phyloP scores from a whole-genome alignment of 495 filamentous ascomycete genomes.

The Daldinia grandis region DNA sequence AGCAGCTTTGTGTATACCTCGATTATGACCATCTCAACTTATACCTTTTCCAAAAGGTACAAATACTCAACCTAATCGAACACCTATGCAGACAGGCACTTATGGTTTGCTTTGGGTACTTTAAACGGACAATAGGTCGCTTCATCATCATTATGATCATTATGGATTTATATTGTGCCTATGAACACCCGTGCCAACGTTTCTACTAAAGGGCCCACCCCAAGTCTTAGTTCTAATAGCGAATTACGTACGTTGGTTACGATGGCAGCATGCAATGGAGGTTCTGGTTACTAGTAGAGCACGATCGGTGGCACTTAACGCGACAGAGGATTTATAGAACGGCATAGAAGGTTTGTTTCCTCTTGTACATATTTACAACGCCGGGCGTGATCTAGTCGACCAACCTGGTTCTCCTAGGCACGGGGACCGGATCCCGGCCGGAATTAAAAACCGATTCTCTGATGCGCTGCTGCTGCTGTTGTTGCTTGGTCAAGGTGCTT shows the following conservation, averaged over 20 bases:
- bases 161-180: neutral
- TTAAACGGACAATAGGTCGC: neutral
- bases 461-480: conserved; percentile 4
- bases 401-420: conserved; percentile 12
- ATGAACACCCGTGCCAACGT: neutral
- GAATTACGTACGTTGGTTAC: neutral
- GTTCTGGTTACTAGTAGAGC: neutral
- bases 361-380: conserved; percentile 50
- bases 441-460: conserved; percentile 3
- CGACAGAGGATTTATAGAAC: conserved; percentile 24
- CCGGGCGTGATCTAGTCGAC: conserved; percentile 15
- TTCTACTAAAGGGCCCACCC: neutral
- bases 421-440: conserved; percentile 18
- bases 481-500: conserved; percentile 30
- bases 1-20: neutral
- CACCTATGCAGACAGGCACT: neutral
- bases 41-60: too few species aligned
- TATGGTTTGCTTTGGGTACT: neutral
- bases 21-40: neutral
- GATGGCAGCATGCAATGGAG: neutral
- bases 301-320: neutral
- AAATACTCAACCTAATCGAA: too few species aligned
- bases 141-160: too few species aligned
- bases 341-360: conserved; percentile 36
- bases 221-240: neutral